Conservation (phyloP, 1,139 yeast species). For the Pichia sp. region DNA sequence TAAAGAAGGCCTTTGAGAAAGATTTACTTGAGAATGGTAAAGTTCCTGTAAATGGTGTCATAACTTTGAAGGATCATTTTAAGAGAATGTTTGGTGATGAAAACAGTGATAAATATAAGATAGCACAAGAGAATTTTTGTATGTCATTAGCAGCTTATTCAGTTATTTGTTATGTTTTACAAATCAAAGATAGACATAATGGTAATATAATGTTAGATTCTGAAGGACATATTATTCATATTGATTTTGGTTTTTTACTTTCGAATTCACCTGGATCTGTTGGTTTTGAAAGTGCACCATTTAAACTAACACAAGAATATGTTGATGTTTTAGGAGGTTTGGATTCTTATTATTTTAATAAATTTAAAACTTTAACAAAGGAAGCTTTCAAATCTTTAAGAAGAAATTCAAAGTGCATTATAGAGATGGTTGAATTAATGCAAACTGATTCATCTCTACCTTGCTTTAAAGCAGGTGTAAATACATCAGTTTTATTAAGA, state of each 20-base stretch:
- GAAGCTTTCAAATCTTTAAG: slow-evolving; percentile 68
- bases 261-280: slow-evolving; percentile 95
- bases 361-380: slow-evolving; percentile 57
- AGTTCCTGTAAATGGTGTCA: slow-evolving; percentile 59
- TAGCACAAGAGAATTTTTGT: slow-evolving; percentile 80
- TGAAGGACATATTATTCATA: slow-evolving; percentile 92
- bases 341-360: slow-evolving; percentile 49
- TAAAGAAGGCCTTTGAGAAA: slow-evolving; percentile 83
- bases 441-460: slow-evolving; percentile 85
- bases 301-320: slow-evolving; percentile 82
- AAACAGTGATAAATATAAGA: slow-evolving; percentile 43
- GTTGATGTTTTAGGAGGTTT: slow-evolving; percentile 79
- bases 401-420: slow-evolving; percentile 60
- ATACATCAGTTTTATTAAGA: slow-evolving; percentile 66
- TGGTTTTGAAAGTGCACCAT: slow-evolving; percentile 96
- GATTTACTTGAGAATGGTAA: slow-evolving; percentile 60
- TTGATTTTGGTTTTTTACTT: slow-evolving; percentile 88
- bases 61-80: slow-evolving; percentile 73
- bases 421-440: slow-evolving; percentile 86
- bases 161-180: slow-evolving; percentile 76
- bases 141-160: slow-evolving; percentile 84
- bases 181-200: slow-evolving; percentile 91
- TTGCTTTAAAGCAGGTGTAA: slow-evolving; percentile 81
- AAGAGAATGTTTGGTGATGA: slow-evolving; percentile 61
- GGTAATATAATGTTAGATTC: slow-evolving; percentile 92